Evolutionary conservation across 148 eudicot genomes (phyloP).

Genomic region (Spergularia marina): DNA sequence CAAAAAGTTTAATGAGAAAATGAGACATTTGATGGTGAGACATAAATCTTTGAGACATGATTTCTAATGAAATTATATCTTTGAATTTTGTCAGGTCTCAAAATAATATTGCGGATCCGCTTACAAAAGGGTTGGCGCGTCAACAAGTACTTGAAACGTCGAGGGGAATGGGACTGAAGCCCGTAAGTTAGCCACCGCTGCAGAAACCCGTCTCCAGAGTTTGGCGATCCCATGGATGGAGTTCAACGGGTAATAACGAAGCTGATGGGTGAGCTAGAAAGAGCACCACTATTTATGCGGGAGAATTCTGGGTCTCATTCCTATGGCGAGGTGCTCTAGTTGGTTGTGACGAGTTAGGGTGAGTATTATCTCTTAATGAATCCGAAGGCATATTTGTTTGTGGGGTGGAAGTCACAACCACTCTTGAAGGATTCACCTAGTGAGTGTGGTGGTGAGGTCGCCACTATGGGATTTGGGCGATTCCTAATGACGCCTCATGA

Average conservation of each 20-base stretch:
- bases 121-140: not conserved
- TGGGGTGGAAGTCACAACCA: not conserved
- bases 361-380: too few species aligned
- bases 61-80: too few species aligned
- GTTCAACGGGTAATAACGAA: constrained; percentile 8
- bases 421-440: not conserved
- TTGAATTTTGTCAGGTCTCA: too few species aligned
- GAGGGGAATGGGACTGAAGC: not conserved
- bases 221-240: not conserved
- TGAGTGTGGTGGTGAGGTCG: constrained; percentile 1
- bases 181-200: not conserved
- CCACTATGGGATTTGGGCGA: not conserved
- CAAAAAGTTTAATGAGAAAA: too few species aligned
- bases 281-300: not conserved
- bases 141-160: not conserved
- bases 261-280: not conserved
- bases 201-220: not conserved
- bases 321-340: constrained; percentile 5
- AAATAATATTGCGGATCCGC: constrained; percentile 11
- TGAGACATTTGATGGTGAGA: too few species aligned
- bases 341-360: too few species aligned
- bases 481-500: not conserved
- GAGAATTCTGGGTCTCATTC: not conserved
- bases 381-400: too few species aligned
- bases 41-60: too few species aligned